Base-by-base conservation (phyloP, 2,329 filamentous ascomycete species). In the Thelonectria blattea region DNA sequence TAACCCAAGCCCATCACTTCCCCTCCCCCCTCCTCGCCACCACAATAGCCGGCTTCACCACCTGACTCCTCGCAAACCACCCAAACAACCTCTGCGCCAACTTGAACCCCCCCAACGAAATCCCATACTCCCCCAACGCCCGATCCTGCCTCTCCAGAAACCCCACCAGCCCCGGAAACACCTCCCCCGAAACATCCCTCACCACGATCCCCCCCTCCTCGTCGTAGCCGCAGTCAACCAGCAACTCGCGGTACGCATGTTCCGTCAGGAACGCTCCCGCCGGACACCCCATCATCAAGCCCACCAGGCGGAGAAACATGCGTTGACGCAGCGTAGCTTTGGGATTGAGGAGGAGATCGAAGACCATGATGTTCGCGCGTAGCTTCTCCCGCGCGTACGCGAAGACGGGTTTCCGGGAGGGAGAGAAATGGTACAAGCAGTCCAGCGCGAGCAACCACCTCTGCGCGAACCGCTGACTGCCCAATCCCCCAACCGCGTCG, bases 401-500 rank as follows among this genome's bases (percentile, higher is more conserved):
- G 14, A 86, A 76, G 2, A 85, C 66, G 0, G 79, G 78, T 55
- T 72, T 75, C 14, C 84, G 74, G 0, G 83, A 85, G 0, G 84
- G 85, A 0, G 74, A 75, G 66, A 86, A 87, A 67, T 87, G 83
- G 56, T 87, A 87, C 5, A 85, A 68, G 2, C 83, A 83, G 66
- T 87, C 85, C 1, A 87, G 75, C 0, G 80, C 84, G 1, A 87
- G 74, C 0, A 87, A 73, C 83, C 83, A 86, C n/a, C 69, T 66
- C 51, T 83, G 71, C 0, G 55, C 56, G 5, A 71, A 69, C 2
- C 41, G 52, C 27, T 68, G 64, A 34, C 71, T 66, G 0, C 63
- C 62, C 15, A 78, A 27, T 2, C 67, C 66, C 10, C 68, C 58
- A 9, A 78, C 66, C 2, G 74, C 68, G 1, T 64, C 48, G 2